These are phyloP conservation scores for Cucumis sativus DNA, from an alignment of 306 rosid genomes.

Conservation along the genomic window Cucumber_9930_V3 NC_026655.2:31009001-31009500, in stretches of 20 bases:
- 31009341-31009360: constrained; percentile 75
- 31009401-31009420: constrained; percentile 9
- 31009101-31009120: neutral
- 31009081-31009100: neutral
- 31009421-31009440: constrained; percentile 12
- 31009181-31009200: neutral
- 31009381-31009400: constrained; percentile 2
- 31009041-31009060: neutral
- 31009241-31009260: neutral
- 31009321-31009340: constrained; percentile 67
- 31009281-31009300: constrained; percentile 29
- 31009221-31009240: neutral
- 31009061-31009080: neutral
- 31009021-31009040: neutral
- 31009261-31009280: constrained; percentile 52
- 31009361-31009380: constrained; percentile 43
- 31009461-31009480: constrained; percentile 56
- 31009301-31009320: constrained; percentile 73
- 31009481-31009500: constrained; percentile 69
- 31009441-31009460: constrained; percentile 76
- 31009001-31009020: neutral
- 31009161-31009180: neutral
- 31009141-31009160: neutral
- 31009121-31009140: neutral
- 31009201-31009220: constrained; percentile 12